Base-by-base conservation (phyloP, 163 green algal species). In the Coccomyxa subellipsoidea region DNA sequence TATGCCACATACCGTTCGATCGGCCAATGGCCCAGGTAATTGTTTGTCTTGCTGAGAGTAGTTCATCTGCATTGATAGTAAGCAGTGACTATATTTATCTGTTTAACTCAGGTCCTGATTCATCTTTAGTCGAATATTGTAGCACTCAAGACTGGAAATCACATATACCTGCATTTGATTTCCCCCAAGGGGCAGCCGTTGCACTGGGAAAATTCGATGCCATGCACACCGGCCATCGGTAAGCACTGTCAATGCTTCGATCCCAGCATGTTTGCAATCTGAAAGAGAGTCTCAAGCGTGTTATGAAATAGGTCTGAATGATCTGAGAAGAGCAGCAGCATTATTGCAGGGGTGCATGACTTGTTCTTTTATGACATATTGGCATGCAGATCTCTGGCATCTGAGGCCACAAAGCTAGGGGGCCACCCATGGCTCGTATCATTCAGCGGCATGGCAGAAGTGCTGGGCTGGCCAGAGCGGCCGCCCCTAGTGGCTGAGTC, bases 181-280 rank as follows among this genome's bases (percentile, higher is more conserved):
- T 18, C 66, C 18, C n/a, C 10, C 29, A 73, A 32, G n/a, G 29
- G 32, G 66, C n/a, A 18, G 78, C 27, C n/a, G 92, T 98, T 1
- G 95, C 94, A 0, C 86, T 99, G 10, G 96, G 96, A 37, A 99
- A 99, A 88, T 99, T 99, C 85, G 95, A 99, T 84, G 95, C 95
- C 6, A 88, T 99, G 83, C 96, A 99, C 89, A 85, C 86, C 0
- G 96, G 96, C 10, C 96, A 99, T 87, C 76, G 66, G 79, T 79
- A 71, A 34, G 34, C 38, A n/a, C 38, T 77, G 15, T 77, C n/a
- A 39, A 21, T 35, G 21, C 12, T 23, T 77, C 15, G 10, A 21
- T 77, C 10, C 10, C 69, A 39, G 69, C 25, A 21, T 25, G 15
- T 77, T 35, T 77, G 69, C 47, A 29, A 18, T 66, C 47, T 66